Evolutionary conservation across 805 yeast species (phyloP), one percentile per base, ranked within the genome.

Genomic region (Saccharomycopsis synnaedendra): DNA sequence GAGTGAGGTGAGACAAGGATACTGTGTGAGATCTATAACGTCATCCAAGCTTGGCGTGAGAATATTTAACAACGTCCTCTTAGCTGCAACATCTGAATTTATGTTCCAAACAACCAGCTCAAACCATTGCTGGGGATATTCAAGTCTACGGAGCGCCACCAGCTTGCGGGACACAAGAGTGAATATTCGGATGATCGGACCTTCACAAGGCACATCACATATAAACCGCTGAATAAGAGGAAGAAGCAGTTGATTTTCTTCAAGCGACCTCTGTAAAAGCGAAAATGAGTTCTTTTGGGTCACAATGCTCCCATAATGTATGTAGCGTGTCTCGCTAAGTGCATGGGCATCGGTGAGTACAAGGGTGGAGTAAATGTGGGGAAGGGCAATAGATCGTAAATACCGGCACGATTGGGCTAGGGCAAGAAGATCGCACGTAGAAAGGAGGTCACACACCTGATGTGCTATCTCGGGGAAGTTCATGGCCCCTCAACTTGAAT

Each of bases 101-200:
- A 48, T 42, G 27, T 45, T 38, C 41, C 43, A 40, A 9, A 42
- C 32, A 10, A 48, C 32, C n/a, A 30, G 10, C 42, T 41, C 40
- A 31, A 48, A 46, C 51, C 51, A 48, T 7, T 33, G n/a, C 6
- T 11, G 29, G 1, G 51, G 45, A 30, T 31, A 48, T 42, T 44
- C 51, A n/a, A 48, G 33, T n/a, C 39, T 35, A 32, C 30, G 28
- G 3, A 48, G 11, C 10, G 11, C 9, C 8, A 32, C 31, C 6
- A 41, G 30, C 7, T 41, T 27, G 5, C n/a, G n/a, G 5, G 32
- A 19, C 19, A 48, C 35, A 5, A 40, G n/a, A 8, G 30, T n/a
- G 8, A 48, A 36, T 8, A 48, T 10, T 9, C 36, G 30, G 4
- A 39, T 29, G 5, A 48, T 11, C 27, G 39, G 48, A 9, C 30